Percentiles rank a stretch among this genome's conserved stretches.
Conservation (phyloP, 768 basidiomycete genomes). For the Calocybe cyanea region DNA sequence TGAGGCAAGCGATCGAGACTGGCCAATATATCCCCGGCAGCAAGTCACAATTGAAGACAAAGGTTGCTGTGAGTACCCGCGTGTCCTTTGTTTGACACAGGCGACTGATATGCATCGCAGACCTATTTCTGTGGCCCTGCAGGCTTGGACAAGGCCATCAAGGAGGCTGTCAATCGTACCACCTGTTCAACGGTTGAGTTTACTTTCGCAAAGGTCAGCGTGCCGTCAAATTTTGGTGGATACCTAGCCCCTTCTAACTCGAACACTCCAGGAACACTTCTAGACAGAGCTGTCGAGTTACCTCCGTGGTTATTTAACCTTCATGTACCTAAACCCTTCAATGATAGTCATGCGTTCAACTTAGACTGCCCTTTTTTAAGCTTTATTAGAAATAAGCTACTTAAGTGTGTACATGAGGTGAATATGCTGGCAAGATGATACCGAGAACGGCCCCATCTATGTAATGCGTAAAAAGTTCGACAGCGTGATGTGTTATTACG, state of each 20-base stretch:
- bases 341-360: neutral
- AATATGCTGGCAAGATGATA: neutral
- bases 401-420: slow-evolving; percentile 1
- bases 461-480: slow-evolving; percentile 1
- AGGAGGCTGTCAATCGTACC: slow-evolving; percentile 60
- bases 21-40: slow-evolving; percentile 81
- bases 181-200: slow-evolving; percentile 61
- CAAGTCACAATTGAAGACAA: slow-evolving; percentile 76
- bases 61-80: slow-evolving; percentile 63
- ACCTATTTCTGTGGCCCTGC: slow-evolving; percentile 90
- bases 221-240: neutral
- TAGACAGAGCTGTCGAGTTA: slow-evolving; percentile 6
- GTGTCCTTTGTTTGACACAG: slow-evolving; percentile 5
- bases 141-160: slow-evolving; percentile 71
- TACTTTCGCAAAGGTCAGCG: slow-evolving; percentile 70
- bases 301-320: neutral
- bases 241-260: neutral
- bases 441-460: neutral
- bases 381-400: neutral
- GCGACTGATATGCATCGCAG: slow-evolving; percentile 30
- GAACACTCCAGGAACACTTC: slow-evolving; percentile 24
- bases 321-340: slow-evolving; percentile 1
- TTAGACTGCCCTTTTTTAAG: neutral
- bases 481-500: slow-evolving; percentile 2
- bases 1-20: slow-evolving; percentile 74